These are phyloP conservation scores for Vigna reflexopilosa DNA, from an alignment of 306 rosid species.

Conservation along the genomic window DNA sequence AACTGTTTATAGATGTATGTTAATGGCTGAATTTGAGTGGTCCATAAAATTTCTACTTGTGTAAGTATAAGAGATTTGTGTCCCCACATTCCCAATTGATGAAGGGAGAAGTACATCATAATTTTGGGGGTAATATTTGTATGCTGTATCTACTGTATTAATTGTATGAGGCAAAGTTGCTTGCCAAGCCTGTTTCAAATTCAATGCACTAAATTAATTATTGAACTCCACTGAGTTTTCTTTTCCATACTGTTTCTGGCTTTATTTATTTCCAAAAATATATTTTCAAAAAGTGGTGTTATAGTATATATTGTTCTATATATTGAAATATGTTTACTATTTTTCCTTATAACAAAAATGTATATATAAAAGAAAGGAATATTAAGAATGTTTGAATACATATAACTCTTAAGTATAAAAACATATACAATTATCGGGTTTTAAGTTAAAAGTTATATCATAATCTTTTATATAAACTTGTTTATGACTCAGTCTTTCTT, in stretches of 20 bases:
- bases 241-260: neutral
- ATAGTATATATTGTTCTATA: neutral
- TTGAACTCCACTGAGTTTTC: neutral
- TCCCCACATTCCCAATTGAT: constrained; percentile 40
- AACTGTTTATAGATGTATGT: neutral
- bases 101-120: constrained; percentile 29
- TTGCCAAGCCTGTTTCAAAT: constrained; percentile 10
- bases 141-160: neutral
- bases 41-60: neutral
- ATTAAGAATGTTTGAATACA: too few species aligned
- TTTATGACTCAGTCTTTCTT: too few species aligned
- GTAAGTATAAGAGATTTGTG: constrained; percentile 31
- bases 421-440: too few species aligned
- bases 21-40: constrained; percentile 31
- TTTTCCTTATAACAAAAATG: too few species aligned
- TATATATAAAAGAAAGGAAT: too few species aligned
- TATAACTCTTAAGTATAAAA: too few species aligned
- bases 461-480: too few species aligned
- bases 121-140: constrained; percentile 15
- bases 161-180: neutral
- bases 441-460: too few species aligned
- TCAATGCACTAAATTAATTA: constrained; percentile 33
- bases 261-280: neutral
- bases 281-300: neutral
- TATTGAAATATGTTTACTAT: too few species aligned